A percentile compares a stretch with the other conserved stretches of the same genome.
phyloP scores from a whole-genome alignment of 441 rosid genomes.

The Cnidoscolus chayamansa region DNA sequence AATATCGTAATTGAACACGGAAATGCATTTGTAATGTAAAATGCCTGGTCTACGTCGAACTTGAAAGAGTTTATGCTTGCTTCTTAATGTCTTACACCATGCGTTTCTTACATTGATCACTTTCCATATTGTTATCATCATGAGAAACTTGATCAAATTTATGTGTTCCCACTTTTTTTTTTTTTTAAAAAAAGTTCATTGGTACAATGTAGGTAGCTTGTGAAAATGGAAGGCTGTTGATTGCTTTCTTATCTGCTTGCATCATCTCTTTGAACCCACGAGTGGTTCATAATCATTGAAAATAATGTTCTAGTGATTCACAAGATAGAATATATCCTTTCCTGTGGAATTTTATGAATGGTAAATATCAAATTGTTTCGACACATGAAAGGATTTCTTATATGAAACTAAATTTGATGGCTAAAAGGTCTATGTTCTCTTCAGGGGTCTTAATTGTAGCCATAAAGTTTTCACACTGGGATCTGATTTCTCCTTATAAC shows the following conservation, averaged over 20 bases:
- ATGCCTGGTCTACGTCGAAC: neutral
- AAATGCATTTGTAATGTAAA: neutral
- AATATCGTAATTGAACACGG: neutral
- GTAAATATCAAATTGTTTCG: neutral
- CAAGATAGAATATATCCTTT: neutral
- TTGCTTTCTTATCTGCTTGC: neutral
- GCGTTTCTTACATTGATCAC: neutral
- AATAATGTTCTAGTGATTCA: neutral
- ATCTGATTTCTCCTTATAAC: constrained; percentile 21
- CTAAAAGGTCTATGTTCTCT: constrained; percentile 18
- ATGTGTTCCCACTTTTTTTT: neutral
- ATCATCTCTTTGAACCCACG: neutral
- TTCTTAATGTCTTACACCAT: neutral
- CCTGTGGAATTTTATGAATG: neutral
- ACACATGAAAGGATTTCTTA: neutral
- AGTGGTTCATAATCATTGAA: too few species aligned
- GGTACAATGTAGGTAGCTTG: neutral
- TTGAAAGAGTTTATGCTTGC: neutral
- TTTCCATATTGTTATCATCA: neutral
- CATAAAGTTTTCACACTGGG: constrained; percentile 17
- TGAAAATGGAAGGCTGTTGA: neutral
- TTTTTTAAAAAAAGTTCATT: too few species aligned
- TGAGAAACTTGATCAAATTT: neutral
- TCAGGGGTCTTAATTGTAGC: constrained; percentile 30
- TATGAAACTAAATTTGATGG: constrained; percentile 12